A percentile compares a stretch with the other conserved stretches of the same genome.
phyloP scores from a whole-genome alignment of 768 basidiomycete species.

The Naematelia aurantialba region DNA sequence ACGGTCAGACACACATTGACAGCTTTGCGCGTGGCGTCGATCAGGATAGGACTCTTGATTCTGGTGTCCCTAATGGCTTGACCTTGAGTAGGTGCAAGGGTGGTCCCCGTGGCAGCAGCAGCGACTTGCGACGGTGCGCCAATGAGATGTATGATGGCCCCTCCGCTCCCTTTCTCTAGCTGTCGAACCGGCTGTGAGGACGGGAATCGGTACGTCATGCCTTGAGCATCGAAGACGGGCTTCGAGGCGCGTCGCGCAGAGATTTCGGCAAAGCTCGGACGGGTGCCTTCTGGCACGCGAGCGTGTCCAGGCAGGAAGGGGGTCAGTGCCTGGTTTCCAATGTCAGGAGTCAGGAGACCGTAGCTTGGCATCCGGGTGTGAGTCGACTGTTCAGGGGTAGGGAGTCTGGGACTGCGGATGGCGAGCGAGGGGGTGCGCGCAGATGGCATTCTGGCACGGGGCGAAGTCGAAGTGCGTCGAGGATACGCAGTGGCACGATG shows the following conservation, averaged over 20 bases:
- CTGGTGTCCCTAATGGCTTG: slow-evolving; percentile 15
- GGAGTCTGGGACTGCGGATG: neutral
- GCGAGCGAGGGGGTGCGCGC: neutral
- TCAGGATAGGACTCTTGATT: slow-evolving; percentile 12
- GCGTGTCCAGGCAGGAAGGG: slow-evolving; percentile 1
- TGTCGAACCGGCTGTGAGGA: slow-evolving; percentile 21
- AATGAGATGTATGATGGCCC: slow-evolving; percentile 39
- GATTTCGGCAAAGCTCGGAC: slow-evolving; percentile 34
- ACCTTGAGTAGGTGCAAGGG: neutral
- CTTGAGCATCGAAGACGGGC: slow-evolving; percentile 19
- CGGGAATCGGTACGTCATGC: slow-evolving; percentile 30
- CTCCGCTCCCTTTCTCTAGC: slow-evolving; percentile 12
- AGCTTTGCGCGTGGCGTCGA: slow-evolving; percentile 12
- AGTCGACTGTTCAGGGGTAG: neutral
- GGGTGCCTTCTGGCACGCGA: slow-evolving; percentile 5
- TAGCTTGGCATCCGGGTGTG: neutral
- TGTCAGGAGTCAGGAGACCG: slow-evolving; percentile 1
- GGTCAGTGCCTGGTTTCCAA: slow-evolving; percentile 16
- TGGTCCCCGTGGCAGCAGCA: neutral
- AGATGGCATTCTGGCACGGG: slow-evolving; percentile 6
- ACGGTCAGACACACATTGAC: slow-evolving; percentile 18
- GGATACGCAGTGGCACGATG: slow-evolving; percentile 14
- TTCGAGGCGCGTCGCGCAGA: slow-evolving; percentile 26
- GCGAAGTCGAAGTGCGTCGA: slow-evolving; percentile 20
- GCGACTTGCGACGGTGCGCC: neutral